Conservation (phyloP, 805 yeast species). For the Metahyphopichia silvanorum region DNA sequence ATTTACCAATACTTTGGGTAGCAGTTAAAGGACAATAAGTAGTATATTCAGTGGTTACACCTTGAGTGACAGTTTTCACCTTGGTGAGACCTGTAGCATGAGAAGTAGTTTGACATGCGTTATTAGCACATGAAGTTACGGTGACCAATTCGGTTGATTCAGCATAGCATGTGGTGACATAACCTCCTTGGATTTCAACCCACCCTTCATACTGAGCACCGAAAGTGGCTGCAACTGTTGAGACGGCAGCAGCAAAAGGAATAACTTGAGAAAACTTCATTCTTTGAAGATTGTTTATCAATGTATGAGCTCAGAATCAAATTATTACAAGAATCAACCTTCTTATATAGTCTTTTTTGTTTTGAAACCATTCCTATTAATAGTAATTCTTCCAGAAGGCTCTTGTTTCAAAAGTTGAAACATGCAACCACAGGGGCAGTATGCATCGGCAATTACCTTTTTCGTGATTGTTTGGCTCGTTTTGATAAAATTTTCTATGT, state of each 20-base stretch:
- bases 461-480: too few relatives aligned
- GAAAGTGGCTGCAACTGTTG: slow-evolving; percentile 1
- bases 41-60: slow-evolving; percentile 18
- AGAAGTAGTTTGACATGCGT: slow-evolving; percentile 16
- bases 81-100: slow-evolving; percentile 22
- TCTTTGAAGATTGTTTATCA: not conserved
- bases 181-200: slow-evolving; percentile 1
- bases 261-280: slow-evolving; percentile 6
- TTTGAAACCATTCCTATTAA: too few relatives aligned
- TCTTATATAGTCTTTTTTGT: too few relatives aligned
- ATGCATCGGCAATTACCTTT: too few relatives aligned
- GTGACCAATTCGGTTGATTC: slow-evolving; percentile 19
- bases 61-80: slow-evolving; percentile 12
- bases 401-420: too few relatives aligned
- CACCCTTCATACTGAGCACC: not conserved
- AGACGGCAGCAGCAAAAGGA: slow-evolving; percentile 4
- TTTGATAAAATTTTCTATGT: too few relatives aligned
- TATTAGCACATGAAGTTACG: slow-evolving; percentile 21
- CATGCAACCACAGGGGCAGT: too few relatives aligned
- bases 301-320: too few relatives aligned
- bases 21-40: slow-evolving; percentile 21
- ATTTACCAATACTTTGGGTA: slow-evolving; percentile 2
- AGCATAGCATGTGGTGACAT: slow-evolving; percentile 3
- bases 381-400: too few relatives aligned
- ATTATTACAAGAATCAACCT: too few relatives aligned